Evolutionary conservation across 768 basidiomycete species (phyloP).

Genomic region (Leucocoprinus leucothites): DNA sequence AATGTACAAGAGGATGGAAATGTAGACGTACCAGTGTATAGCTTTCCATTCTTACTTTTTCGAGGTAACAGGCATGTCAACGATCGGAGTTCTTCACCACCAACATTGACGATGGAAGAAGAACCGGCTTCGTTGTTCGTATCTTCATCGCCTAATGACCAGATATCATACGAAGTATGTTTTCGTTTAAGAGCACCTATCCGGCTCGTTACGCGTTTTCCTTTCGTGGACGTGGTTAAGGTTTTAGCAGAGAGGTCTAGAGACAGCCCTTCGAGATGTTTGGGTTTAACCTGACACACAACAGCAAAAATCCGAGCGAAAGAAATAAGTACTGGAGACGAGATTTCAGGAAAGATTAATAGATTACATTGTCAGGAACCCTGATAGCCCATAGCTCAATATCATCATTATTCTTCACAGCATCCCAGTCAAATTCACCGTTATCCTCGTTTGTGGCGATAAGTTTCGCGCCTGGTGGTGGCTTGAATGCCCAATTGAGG

Average conservation of each 20-base stretch:
- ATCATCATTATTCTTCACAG: conserved; percentile 50
- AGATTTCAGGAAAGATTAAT: background rate
- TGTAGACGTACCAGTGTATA: conserved; percentile 51
- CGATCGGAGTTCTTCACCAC: conserved; percentile 62
- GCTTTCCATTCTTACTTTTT: conserved; percentile 52
- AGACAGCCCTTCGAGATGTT: conserved; percentile 52
- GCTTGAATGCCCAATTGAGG: conserved; percentile 56
- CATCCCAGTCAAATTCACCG: conserved; percentile 68
- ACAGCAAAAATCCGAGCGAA: background rate
- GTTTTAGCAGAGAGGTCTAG: conserved; percentile 38
- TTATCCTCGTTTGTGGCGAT: conserved; percentile 42
- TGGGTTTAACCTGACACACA: conserved; percentile 50
- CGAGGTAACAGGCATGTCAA: conserved; percentile 66
- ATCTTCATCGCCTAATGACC: conserved; percentile 50
- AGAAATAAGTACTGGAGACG: background rate
- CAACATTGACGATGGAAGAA: conserved; percentile 20
- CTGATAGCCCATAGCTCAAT: conserved; percentile 71
- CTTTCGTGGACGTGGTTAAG: conserved; percentile 19
- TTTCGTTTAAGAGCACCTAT: conserved; percentile 55
- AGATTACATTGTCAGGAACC: conserved; percentile 56
- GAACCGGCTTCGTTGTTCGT: conserved; percentile 17
- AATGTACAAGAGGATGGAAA: background rate
- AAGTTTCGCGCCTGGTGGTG: conserved; percentile 49
- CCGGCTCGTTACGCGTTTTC: conserved; percentile 27
- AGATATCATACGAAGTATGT: conserved; percentile 57